Evolutionary conservation across 1,139 yeast genomes (phyloP).

Genomic region (Geotrichum cucujoidarum): DNA sequence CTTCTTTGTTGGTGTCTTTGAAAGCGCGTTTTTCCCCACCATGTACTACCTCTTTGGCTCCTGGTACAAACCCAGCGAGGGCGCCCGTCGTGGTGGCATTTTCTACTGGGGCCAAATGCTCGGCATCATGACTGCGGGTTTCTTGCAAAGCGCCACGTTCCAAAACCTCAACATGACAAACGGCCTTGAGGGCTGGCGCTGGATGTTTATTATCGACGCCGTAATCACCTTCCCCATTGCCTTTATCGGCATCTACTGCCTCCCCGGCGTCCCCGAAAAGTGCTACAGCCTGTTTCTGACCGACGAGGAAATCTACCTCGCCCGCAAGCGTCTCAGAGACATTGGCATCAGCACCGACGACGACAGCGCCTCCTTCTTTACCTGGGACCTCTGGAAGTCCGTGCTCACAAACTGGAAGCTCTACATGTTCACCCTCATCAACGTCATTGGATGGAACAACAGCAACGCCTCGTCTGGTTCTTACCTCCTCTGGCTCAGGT

Average conservation of each 20-base stretch:
- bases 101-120: constrained; percentile 57
- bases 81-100: constrained; percentile 56
- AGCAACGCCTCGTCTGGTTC: constrained; percentile 48
- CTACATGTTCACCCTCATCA: constrained; percentile 42
- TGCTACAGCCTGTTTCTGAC: constrained; percentile 49
- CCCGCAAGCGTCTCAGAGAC: constrained; percentile 43
- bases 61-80: constrained; percentile 58
- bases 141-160: constrained; percentile 57
- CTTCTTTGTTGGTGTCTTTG: constrained; percentile 58
- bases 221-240: constrained; percentile 56
- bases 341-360: constrained; percentile 13
- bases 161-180: constrained; percentile 43
- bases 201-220: constrained; percentile 70
- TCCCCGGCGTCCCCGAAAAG: constrained; percentile 63
- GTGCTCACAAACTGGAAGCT: constrained; percentile 50
- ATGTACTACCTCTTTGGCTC: constrained; percentile 58
- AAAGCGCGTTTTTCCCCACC: constrained; percentile 56
- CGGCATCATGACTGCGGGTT: constrained; percentile 60
- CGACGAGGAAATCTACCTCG: constrained; percentile 61
- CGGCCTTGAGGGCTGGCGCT: constrained; percentile 63
- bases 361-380: constrained; percentile 21
- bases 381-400: constrained; percentile 41
- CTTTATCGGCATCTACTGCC: constrained; percentile 52
- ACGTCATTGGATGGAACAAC: constrained; percentile 61
- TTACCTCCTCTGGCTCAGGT: constrained; percentile 51